A percentile compares a stretch with the other conserved stretches of the same genome.
phyloP scores from a whole-genome alignment of 208 protist genomes.

The Angomonas deanei region DNA sequence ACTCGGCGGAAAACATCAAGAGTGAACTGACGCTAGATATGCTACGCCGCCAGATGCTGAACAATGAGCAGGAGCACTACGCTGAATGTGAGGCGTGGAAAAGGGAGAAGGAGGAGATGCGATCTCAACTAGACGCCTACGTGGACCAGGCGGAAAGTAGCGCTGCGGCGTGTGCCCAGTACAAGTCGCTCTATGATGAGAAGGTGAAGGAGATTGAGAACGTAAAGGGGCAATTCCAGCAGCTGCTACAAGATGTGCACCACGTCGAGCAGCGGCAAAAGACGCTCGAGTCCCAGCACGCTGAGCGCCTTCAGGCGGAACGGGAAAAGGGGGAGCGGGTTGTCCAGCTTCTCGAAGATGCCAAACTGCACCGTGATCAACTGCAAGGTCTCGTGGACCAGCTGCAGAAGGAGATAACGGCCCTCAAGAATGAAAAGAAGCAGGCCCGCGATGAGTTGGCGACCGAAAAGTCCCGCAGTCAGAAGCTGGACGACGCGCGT shows the following conservation, averaged over 20 bases:
- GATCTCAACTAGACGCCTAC: conserved; percentile 18
- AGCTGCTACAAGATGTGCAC: conserved; percentile 24
- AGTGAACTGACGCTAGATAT: conserved; percentile 41
- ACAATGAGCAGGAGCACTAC: conserved; percentile 26
- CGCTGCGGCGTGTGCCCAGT: conserved; percentile 36
- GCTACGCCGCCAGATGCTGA: conserved; percentile 30
- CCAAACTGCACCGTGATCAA: conserved; percentile 40
- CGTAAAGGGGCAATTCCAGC: conserved; percentile 26
- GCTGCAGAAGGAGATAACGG: conserved; percentile 28
- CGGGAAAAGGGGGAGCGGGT: conserved; percentile 22
- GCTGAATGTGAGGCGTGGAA: conserved; percentile 8
- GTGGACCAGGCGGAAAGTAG: conserved; percentile 35
- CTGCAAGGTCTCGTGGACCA: conserved; percentile 38
- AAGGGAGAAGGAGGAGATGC: conserved; percentile 11
- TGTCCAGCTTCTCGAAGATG: conserved; percentile 22
- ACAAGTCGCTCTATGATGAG: conserved; percentile 38
- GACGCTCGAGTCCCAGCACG: conserved; percentile 22
- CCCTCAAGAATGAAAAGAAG: conserved; percentile 16
- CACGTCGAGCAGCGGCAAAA: conserved; percentile 26
- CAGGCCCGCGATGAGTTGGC: conserved; percentile 19
- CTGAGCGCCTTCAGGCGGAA: conserved; percentile 20
- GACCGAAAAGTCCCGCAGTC: conserved; percentile 6
- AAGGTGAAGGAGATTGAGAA: conserved; percentile 36
- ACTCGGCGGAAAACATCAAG: conserved; percentile 25
- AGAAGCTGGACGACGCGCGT: conserved; percentile 10